phyloP scores from a whole-genome alignment of 2,329 filamentous ascomycete species.

The Paraphoma chrysanthemicola region DNA sequence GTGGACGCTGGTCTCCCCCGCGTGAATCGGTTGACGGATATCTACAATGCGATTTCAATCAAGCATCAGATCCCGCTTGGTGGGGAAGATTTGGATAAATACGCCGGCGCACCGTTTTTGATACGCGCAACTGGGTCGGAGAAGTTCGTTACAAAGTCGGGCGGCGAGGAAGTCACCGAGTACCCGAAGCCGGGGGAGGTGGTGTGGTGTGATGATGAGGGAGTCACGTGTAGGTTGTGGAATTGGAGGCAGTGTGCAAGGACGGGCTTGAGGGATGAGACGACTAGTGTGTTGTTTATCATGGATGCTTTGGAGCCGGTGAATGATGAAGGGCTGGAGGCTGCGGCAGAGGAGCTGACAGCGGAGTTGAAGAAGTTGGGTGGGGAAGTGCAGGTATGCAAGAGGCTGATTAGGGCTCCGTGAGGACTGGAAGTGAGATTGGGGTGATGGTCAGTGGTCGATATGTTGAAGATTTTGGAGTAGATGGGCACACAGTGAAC shows the following conservation, averaged over 20 bases:
- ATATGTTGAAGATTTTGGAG: background rate
- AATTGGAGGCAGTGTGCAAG: constrained; percentile 50
- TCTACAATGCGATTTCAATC: constrained; percentile 50
- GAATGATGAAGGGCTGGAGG: constrained; percentile 27
- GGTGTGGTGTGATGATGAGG: constrained; percentile 49
- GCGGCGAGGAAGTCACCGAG: constrained; percentile 32
- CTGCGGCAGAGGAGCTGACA: constrained; percentile 35
- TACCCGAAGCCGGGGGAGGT: constrained; percentile 42
- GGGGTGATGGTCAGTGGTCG: background rate
- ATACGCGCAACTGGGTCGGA: constrained; percentile 44
- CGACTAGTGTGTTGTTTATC: constrained; percentile 47
- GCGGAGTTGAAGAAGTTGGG: background rate
- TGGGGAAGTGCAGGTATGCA: background rate
- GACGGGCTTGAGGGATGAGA: constrained; percentile 45
- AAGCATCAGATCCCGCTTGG: constrained; percentile 50
- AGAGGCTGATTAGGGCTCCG: background rate
- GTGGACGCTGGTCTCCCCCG: constrained; percentile 43
- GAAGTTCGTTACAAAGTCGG: constrained; percentile 40
- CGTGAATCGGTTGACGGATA: constrained; percentile 50
- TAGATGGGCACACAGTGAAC: too few relatives aligned
- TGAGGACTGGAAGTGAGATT: background rate
- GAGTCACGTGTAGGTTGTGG: constrained; percentile 50
- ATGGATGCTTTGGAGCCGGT: constrained; percentile 38
- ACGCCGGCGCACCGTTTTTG: constrained; percentile 40
- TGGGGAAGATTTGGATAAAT: constrained; percentile 50